These are phyloP conservation scores for Mucor piriformis DNA, from an alignment of 371 early-diverging fungal genomes.

Conservation along the genomic window DNA sequence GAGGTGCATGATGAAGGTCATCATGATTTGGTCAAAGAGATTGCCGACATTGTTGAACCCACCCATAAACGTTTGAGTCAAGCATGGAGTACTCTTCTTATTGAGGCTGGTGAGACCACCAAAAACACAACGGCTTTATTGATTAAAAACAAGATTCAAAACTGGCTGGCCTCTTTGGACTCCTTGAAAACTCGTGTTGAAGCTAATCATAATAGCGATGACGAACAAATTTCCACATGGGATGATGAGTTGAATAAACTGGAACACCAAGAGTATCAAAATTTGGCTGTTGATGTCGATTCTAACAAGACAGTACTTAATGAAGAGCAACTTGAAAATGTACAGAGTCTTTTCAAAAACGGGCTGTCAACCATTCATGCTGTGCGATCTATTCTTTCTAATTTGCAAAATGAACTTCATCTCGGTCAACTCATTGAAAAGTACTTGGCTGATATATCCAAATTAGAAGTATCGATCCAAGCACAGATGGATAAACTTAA, in stretches of 20 bases:
- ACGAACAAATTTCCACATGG: conserved; percentile 4
- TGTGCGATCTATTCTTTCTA: conserved; percentile 7
- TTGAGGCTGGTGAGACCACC: conserved; percentile 3
- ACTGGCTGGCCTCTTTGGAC: conserved; percentile 5
- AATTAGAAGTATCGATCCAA: conserved; percentile 10
- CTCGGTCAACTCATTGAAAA: conserved; percentile 21
- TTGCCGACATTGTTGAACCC: conserved; percentile 14
- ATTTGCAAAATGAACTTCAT: conserved; percentile 13
- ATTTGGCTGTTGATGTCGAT: conserved; percentile 15
- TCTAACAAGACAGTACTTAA: not conserved
- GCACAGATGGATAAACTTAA: conserved; percentile 1
- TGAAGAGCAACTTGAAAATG: not conserved
- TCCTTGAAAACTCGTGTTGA: not conserved
- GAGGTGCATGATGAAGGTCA: conserved; percentile 17
- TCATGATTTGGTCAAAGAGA: conserved; percentile 2
- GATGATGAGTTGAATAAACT: not conserved
- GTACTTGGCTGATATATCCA: conserved; percentile 16
- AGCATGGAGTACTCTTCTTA: conserved; percentile 18
- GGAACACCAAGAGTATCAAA: conserved; percentile 8
- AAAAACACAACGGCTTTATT: conserved; percentile 10
- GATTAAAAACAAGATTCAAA: conserved; percentile 14
- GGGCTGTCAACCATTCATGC: conserved; percentile 2
- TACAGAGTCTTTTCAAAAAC: not conserved
- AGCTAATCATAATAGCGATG: not conserved
- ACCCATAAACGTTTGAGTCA: conserved; percentile 19